phyloP scores from a whole-genome alignment of 352 stramenopile species.

The Phytopythium boreale region DNA sequence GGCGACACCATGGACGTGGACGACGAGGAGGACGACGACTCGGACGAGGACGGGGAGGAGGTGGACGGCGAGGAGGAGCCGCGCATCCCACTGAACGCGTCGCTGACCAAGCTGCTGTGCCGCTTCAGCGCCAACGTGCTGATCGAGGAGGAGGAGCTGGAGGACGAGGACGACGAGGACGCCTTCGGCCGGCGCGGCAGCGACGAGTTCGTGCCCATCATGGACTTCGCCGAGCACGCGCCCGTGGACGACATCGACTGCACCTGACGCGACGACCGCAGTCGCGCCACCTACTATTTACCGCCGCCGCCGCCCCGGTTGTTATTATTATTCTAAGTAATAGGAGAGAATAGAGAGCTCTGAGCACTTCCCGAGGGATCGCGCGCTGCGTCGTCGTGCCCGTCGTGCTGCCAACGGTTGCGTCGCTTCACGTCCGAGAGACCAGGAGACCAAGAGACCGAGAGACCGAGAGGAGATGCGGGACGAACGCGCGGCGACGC shows the following conservation, averaged over 20 bases:
- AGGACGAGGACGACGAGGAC: conserved; percentile 31
- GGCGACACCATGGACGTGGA: conserved; percentile 14
- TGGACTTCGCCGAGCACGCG: conserved; percentile 36
- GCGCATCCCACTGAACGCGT: conserved; percentile 40
- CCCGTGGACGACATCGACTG: conserved; percentile 48
- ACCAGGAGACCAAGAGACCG: neutral
- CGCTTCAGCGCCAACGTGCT: conserved; percentile 56
- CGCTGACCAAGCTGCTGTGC: conserved; percentile 38
- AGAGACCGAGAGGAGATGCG: neutral
- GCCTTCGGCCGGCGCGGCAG: neutral
- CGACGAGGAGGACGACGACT: conserved; percentile 19
- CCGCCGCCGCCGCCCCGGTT: too few species aligned
- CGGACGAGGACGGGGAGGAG: conserved; percentile 26
- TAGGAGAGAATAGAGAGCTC: neutral
- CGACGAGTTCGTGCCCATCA: conserved; percentile 54
- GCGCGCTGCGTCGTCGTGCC: too few species aligned
- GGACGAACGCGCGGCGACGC: conserved; percentile 36
- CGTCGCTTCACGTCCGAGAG: neutral
- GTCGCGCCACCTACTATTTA: too few species aligned
- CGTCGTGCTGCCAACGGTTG: neutral
- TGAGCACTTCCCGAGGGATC: too few species aligned
- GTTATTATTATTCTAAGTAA: neutral
- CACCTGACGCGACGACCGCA: too few species aligned
- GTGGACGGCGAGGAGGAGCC: conserved; percentile 30
- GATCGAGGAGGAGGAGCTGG: conserved; percentile 54